These are phyloP conservation scores for Dalechampia spathulata DNA, from an alignment of 441 rosid genomes.

Conservation along the genomic window DNA sequence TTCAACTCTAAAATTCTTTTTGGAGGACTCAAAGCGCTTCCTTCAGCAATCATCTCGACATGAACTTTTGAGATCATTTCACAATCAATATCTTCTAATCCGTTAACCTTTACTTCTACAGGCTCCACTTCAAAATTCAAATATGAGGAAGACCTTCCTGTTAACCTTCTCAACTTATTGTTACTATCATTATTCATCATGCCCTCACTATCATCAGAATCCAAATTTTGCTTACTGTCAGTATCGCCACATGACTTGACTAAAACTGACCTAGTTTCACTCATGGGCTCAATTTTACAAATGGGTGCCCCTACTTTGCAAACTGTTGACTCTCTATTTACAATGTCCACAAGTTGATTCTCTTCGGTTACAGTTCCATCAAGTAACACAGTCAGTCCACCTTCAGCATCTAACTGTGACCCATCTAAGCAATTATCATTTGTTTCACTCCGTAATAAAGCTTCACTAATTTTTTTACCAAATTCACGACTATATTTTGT, in stretches of 20 bases:
- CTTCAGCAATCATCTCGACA: constrained; percentile 46
- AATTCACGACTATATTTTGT: constrained; percentile 16
- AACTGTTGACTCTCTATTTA: constrained; percentile 8
- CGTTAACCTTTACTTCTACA: constrained; percentile 32
- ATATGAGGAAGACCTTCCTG: constrained; percentile 14
- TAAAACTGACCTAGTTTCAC: constrained; percentile 10
- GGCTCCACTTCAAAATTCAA: constrained; percentile 32
- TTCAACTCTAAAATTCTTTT: constrained; percentile 45
- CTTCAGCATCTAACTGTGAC: constrained; percentile 2
- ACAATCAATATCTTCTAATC: constrained; percentile 23
- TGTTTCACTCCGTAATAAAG: no score
- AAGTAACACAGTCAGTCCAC: not conserved
- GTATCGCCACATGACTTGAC: constrained; percentile 3
- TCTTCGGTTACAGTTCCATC: constrained; percentile 7
- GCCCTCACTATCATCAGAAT: constrained; percentile 6
- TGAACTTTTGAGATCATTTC: constrained; percentile 27
- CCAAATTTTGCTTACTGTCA: no score
- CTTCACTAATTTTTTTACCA: not conserved
- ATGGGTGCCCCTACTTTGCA: constrained; percentile 2
- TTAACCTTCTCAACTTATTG: constrained; percentile 20
- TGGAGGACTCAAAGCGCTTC: constrained; percentile 31
- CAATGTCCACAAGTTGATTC: not conserved
- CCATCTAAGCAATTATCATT: constrained; percentile 16
- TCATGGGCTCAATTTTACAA: constrained; percentile 16
- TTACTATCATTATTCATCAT: not conserved